phyloP scores from a whole-genome alignment of 2,329 filamentous ascomycete genomes.

The Aspergillus floridensis region DNA sequence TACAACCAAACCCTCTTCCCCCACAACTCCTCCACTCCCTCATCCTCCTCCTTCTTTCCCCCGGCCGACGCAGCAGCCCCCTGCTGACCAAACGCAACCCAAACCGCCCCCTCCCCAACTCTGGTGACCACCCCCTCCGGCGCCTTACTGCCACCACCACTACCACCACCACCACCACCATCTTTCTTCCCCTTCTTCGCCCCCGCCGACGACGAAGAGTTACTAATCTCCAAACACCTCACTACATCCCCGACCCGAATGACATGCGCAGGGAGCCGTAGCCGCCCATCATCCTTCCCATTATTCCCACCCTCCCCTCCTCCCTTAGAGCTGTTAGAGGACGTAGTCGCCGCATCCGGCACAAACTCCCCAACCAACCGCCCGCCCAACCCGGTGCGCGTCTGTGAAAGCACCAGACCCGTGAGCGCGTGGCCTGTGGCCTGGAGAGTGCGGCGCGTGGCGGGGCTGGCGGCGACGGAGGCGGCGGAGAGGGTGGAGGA shows the following conservation, averaged over 20 bases:
- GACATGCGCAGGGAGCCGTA: slow-evolving; percentile 45
- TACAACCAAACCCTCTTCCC: slow-evolving; percentile 62
- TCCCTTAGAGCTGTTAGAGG: slow-evolving; percentile 32
- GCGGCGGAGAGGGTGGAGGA: slow-evolving; percentile 43
- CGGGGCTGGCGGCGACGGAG: slow-evolving; percentile 40
- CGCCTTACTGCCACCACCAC: slow-evolving; percentile 28
- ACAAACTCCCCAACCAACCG: slow-evolving; percentile 80
- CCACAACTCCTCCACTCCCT: slow-evolving; percentile 50
- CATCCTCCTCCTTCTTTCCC: slow-evolving; percentile 40
- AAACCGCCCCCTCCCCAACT: slow-evolving; percentile 42
- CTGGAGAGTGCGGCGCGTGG: slow-evolving; percentile 44
- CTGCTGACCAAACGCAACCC: slow-evolving; percentile 46
- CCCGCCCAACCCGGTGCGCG: slow-evolving; percentile 87
- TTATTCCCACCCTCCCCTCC: slow-evolving; percentile 31
- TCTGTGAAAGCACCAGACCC: slow-evolving; percentile 64
- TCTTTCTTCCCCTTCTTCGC: slow-evolving; percentile 27
- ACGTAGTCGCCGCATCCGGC: slow-evolving; percentile 65
- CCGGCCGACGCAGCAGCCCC: slow-evolving; percentile 24
- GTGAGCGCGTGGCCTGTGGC: slow-evolving; percentile 42
- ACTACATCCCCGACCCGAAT: slow-evolving; percentile 51
- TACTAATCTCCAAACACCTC: slow-evolving; percentile 39
- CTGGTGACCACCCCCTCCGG: slow-evolving; percentile 49
- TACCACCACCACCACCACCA: slow-evolving; percentile 33
- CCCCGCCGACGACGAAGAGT: slow-evolving; percentile 8
- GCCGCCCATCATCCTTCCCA: slow-evolving; percentile 36